phyloP scores from a whole-genome alignment of 495 filamentous ascomycete genomes.

The Glutinoglossum americanum region DNA sequence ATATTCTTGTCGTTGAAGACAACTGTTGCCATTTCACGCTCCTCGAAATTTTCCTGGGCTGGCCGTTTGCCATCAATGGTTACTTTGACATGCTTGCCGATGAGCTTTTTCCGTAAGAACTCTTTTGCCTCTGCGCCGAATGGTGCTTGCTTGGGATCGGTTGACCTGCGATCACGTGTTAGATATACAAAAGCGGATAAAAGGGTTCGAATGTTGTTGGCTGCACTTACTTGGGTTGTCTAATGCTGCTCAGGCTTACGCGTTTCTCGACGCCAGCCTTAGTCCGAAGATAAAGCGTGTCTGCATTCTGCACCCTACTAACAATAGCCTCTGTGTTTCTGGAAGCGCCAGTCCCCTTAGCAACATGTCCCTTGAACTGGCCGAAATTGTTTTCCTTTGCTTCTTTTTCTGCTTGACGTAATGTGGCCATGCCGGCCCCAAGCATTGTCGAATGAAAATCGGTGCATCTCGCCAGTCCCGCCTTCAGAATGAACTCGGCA shows the following conservation, averaged over 20 bases:
- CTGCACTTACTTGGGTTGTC: conserved; percentile 46
- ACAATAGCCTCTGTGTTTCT: conserved; percentile 58
- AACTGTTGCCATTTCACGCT: conserved; percentile 82
- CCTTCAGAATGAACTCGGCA: conserved; percentile 65
- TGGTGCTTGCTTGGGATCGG: conserved; percentile 60
- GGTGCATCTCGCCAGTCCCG: conserved; percentile 74
- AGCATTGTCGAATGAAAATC: conserved; percentile 86
- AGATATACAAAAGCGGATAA: neutral
- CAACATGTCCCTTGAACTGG: conserved; percentile 56
- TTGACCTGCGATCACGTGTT: conserved; percentile 17
- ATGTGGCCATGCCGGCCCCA: conserved; percentile 59
- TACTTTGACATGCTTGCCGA: conserved; percentile 84
- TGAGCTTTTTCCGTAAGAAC: conserved; percentile 76
- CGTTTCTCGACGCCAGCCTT: conserved; percentile 72
- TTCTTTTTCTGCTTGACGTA: conserved; percentile 70
- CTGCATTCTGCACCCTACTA: conserved; percentile 65
- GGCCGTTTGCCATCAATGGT: conserved; percentile 78
- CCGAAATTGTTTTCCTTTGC: conserved; percentile 55
- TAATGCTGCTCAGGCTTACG: conserved; percentile 76
- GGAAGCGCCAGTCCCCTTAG: conserved; percentile 24
- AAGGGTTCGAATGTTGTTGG: neutral
- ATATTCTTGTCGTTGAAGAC: conserved; percentile 69
- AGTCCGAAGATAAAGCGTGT: conserved; percentile 67
- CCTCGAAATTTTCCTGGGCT: conserved; percentile 77
- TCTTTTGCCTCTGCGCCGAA: conserved; percentile 90